These are phyloP conservation scores for Cryptosporidium baileyi DNA, from an alignment of 169 alveolate genomes.

Conservation along the genomic window DNA sequence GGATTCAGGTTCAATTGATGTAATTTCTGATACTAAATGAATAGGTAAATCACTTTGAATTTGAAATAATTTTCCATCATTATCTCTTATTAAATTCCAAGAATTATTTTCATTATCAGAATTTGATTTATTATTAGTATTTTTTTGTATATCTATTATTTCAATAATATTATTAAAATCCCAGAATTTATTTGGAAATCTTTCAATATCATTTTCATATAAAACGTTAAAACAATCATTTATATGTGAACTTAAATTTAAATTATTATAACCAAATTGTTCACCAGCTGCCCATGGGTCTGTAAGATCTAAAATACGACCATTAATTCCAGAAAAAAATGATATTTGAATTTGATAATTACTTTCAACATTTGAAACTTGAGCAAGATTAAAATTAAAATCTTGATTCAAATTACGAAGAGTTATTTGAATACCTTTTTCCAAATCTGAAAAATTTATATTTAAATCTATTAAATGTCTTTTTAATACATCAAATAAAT, in stretches of 20 bases:
- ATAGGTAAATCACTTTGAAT: not conserved
- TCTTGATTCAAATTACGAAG: not conserved
- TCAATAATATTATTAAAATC: conserved; percentile 19
- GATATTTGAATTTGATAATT: conserved; percentile 2
- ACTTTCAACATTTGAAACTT: not conserved
- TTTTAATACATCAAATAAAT: not conserved
- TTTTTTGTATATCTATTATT: not conserved
- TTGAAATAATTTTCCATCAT: not conserved
- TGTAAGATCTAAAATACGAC: not conserved
- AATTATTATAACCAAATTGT: not conserved
- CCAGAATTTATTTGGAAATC: conserved; percentile 9
- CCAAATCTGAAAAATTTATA: not conserved
- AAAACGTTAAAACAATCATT: not conserved
- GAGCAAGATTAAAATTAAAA: not conserved
- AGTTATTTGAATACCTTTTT: not conserved
- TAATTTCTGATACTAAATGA: not conserved
- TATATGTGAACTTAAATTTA: not conserved
- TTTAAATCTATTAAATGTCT: not conserved
- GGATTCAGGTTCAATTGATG: not conserved
- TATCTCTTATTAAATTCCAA: conserved; percentile 36
- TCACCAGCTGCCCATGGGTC: conserved; percentile 68
- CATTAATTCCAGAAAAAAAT: conserved; percentile 44
- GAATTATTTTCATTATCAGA: not conserved
- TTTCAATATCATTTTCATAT: conserved; percentile 1
- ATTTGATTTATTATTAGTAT: not conserved